phyloP scores from a whole-genome alignment of 768 basidiomycete species.

The Termitomyces sp. region DNA sequence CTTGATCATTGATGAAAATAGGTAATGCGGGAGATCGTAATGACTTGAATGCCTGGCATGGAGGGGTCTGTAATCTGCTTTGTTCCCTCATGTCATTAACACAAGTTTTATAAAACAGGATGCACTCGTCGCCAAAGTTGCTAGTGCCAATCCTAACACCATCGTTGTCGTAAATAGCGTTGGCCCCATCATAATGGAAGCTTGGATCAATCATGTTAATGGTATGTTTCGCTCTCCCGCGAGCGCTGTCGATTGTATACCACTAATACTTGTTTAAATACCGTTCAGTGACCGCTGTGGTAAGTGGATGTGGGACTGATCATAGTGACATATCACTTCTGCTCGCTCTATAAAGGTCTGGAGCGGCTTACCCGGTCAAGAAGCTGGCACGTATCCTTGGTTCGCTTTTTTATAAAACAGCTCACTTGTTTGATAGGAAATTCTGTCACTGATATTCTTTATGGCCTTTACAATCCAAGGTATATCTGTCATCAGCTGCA shows the following conservation, averaged over 20 bases:
- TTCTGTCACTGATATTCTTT: slow-evolving; percentile 53
- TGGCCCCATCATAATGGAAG: slow-evolving; percentile 54
- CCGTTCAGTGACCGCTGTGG: slow-evolving; percentile 32
- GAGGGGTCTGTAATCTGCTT: slow-evolving; percentile 29
- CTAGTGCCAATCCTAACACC: slow-evolving; percentile 52
- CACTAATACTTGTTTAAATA: not conserved
- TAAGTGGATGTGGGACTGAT: slow-evolving; percentile 18
- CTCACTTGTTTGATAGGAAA: slow-evolving; percentile 36
- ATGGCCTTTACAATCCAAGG: slow-evolving; percentile 59
- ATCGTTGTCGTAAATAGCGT: slow-evolving; percentile 68
- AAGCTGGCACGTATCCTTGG: slow-evolving; percentile 40
- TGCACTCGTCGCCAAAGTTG: slow-evolving; percentile 47
- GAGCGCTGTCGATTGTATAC: not conserved
- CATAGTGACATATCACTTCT: not conserved
- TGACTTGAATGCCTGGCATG: slow-evolving; percentile 48
- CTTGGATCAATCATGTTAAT: slow-evolving; percentile 57
- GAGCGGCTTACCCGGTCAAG: slow-evolving; percentile 59
- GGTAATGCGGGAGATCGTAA: slow-evolving; percentile 57
- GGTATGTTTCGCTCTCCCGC: slow-evolving; percentile 15
- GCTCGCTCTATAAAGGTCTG: slow-evolving; percentile 30
- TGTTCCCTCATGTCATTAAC: not conserved
- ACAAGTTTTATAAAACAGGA: slow-evolving; percentile 23
- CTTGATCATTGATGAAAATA: not conserved
- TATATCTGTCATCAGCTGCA: slow-evolving; percentile 14
- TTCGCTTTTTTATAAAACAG: not conserved